These are phyloP conservation scores for Bryum argenteum DNA, from an alignment of 225 moss, liverwort and hornwort species.

Conservation along the genomic window DNA sequence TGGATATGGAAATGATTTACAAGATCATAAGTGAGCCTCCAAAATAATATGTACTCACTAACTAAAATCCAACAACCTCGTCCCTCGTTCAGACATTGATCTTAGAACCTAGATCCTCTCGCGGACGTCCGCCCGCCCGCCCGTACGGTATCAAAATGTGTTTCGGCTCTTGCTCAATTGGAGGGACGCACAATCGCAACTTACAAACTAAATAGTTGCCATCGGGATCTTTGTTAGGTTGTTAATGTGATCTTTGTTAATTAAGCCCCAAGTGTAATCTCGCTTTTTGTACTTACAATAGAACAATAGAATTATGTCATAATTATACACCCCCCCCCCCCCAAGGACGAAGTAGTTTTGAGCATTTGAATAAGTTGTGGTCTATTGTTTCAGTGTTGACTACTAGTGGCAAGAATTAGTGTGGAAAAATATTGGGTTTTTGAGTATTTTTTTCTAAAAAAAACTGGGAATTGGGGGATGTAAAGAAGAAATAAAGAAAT, in stretches of 20 bases:
- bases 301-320: no score
- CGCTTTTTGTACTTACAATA: neutral
- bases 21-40: slow-evolving; percentile 22
- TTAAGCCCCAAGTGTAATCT: neutral
- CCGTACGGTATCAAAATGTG: slow-evolving; percentile 29
- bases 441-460: no score
- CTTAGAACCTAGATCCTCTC: neutral
- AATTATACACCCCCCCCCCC: no score
- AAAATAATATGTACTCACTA: slow-evolving; percentile 23
- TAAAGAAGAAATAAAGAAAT: no score
- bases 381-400: no score
- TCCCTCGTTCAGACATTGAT: slow-evolving; percentile 27
- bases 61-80: slow-evolving; percentile 39
- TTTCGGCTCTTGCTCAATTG: slow-evolving; percentile 1
- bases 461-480: no score
- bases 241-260: slow-evolving; percentile 17
- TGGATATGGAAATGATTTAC: slow-evolving; percentile 33
- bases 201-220: slow-evolving; percentile 2
- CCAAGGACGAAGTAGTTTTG: neutral
- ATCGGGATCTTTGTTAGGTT: neutral
- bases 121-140: neutral
- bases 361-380: no score
- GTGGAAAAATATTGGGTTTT: no score
- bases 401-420: no score
- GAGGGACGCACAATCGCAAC: slow-evolving; percentile 30